Percentiles rank a stretch among this genome's conserved stretches.
phyloP scores from a whole-genome alignment of 192 early-diverging fungal genomes.

The Mortierella antarctica region DNA sequence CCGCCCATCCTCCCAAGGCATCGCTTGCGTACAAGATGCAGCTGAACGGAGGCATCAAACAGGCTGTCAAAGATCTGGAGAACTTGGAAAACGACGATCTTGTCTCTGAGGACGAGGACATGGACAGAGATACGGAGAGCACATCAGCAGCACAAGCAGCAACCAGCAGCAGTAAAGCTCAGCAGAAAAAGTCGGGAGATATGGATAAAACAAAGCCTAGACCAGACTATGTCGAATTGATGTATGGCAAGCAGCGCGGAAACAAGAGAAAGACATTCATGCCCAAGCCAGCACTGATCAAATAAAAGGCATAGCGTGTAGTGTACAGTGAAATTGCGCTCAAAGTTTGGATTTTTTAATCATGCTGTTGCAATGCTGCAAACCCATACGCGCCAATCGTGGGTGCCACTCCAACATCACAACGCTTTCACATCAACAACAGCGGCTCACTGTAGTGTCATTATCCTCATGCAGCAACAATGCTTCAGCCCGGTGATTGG shows the following conservation, averaged over 20 bases:
- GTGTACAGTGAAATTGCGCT: no score
- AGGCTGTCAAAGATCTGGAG: constrained; percentile 40
- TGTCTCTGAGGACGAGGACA: constrained; percentile 36
- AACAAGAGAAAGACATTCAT: constrained; percentile 49
- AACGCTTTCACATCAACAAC: no score
- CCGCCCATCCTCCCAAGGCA: constrained; percentile 37
- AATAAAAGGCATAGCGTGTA: constrained; percentile 16
- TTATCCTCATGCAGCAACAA: no score
- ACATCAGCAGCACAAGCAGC: not conserved
- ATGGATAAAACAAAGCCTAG: constrained; percentile 48
- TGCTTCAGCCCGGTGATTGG: no score
- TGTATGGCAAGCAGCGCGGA: constrained; percentile 44
- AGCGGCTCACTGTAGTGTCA: no score
- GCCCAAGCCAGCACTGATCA: constrained; percentile 49
- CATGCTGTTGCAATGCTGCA: no score
- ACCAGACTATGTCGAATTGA: constrained; percentile 48
- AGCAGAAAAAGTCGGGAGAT: constrained; percentile 23
- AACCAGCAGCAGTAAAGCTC: not conserved
- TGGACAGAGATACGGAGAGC: constrained; percentile 10
- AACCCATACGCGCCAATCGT: no score
- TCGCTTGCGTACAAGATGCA: constrained; percentile 54
- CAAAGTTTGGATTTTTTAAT: no score
- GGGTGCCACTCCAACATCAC: no score
- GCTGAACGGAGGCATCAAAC: constrained; percentile 45
- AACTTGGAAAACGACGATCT: constrained; percentile 17